Base-by-base conservation (phyloP, 768 basidiomycete species). In the Mycena rosella region DNA sequence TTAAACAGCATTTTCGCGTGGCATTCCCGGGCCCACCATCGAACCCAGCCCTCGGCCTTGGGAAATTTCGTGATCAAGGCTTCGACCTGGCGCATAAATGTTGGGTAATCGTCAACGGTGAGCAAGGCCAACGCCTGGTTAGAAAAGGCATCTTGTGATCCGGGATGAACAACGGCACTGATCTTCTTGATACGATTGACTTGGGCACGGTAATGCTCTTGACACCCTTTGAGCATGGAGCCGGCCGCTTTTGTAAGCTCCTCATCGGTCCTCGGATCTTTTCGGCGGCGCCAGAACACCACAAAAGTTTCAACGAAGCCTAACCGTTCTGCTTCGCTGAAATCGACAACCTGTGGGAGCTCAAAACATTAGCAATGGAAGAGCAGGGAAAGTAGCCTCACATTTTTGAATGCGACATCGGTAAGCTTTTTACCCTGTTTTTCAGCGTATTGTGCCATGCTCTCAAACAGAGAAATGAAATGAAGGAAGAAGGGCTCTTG, bases 241-340 rank as follows among this genome's bases (percentile, higher is more conserved):
- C n/a, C 18, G 14, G 70, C 73, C 7, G 62, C 67, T 6, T 38
- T 26, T 13, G 52, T 20, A 7, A 76, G 72, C 26, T 73, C 60
- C 5, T 59, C 57, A 2, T 38, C 60, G 0, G 57, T 52, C 1
- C 71, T 63, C 2, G 34, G 11, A 17, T 66, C 45, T 22, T n/a
- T 30, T 4, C 48, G 67, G 26, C 38, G n/a, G 5, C 24, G 36
- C 71, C 74, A 76, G 51, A 77, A 78, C 3, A 54, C 54, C n/a
- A 77, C 55, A 59, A 75, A 81, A 3, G 77, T 78, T 1, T 47
- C 15, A 11, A 75, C 75, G 60, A 78, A 81, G 1, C 80, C 80
- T 4, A 27, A n/a, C 0, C 76, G 71, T 52, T 82, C 74, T 2
- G 81, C 80, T 45, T 78, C 71, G 61, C 80, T 80, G 56, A 79